Base-by-base conservation (phyloP, 2,329 filamentous ascomycete genomes). In the Podosphaera aphanis region DNA sequence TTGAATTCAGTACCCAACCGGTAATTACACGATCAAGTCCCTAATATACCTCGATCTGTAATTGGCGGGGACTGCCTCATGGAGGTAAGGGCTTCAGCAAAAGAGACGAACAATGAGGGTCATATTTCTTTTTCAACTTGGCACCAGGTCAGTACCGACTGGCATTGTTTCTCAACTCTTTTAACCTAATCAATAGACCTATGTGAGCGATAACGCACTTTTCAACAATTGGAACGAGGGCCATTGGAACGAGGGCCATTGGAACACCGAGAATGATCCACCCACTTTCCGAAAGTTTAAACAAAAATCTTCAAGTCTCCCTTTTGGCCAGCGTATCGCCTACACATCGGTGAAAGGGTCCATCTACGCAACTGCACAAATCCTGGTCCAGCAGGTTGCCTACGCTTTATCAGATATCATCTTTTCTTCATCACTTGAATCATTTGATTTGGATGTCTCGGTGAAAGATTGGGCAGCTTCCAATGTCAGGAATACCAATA, bases 351-450 rank as follows among this genome's bases (percentile, higher is more conserved):
- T 95, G 61, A 77, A 73, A 49, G 90, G 88, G 15, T 83, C 88
- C 53, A 90, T 83, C 47, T 98, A 98, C 64, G 73, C 88, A 50
- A 95, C 88, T 36, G 83, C 85, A 25, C 90, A 98, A 65, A 77
- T 84, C 19, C 74, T 98, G 47, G 80, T 95, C 52, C 90, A 98
- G 67, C 90, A 98, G 64, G 80, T 95, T 52, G 84, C 88, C 49
- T 98, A 93, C 66, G 74, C 83, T 51, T 71, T 98, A 50, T 95
- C 88, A 47, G 86, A 95, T 69, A 93, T 93, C 70, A 77, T 95
- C 65, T 98, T 93, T 67, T 82, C 86, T 47, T 95, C 93, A 68
- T 95, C 88, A 2, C 84, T 86, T 23, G 83, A 93, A 58, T 82
- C 83, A 13, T 95, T 94, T 58, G 83, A 92, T 60, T 72, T 98